Evolutionary conservation across 768 basidiomycete genomes (phyloP).

Genomic region (Psilocybe azurescens): DNA sequence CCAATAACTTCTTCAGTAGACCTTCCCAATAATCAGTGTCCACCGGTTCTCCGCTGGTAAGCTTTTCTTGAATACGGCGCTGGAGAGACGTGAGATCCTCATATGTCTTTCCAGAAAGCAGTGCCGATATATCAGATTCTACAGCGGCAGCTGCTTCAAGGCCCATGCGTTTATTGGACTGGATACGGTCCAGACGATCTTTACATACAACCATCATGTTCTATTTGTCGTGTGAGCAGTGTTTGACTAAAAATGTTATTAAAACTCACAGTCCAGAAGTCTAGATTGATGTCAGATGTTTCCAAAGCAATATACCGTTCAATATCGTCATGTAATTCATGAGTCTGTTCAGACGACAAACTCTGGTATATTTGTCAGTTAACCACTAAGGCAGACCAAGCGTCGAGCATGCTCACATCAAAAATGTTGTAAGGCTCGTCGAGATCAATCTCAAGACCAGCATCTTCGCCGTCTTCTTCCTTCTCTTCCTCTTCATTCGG

Average conservation of each 20-base stretch:
- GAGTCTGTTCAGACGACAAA: constrained; percentile 83
- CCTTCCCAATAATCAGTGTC: constrained; percentile 99
- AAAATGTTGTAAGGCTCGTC: constrained; percentile 99
- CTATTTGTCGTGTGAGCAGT: constrained; percentile 40
- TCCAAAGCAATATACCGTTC: constrained; percentile 90
- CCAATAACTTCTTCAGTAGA: constrained; percentile 87
- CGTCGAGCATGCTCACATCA: constrained; percentile 63
- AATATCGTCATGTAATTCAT: constrained; percentile 95
- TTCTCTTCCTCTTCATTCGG: constrained; percentile 67
- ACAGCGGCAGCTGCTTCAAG: constrained; percentile 79
- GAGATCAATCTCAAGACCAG: constrained; percentile 94
- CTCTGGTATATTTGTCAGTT: constrained; percentile 54
- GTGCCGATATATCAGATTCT: constrained; percentile 79
- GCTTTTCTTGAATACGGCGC: constrained; percentile 84
- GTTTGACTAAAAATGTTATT: not conserved
- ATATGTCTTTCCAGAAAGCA: constrained; percentile 86
- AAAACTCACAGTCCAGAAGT: constrained; percentile 91
- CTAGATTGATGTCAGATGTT: constrained; percentile 81
- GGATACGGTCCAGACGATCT: constrained; percentile 82
- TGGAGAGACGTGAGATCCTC: constrained; percentile 86
- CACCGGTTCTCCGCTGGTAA: constrained; percentile 90
- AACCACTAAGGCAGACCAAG: not conserved
- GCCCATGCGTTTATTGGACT: constrained; percentile 63
- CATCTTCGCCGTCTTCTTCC: constrained; percentile 67
- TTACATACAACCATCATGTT: constrained; percentile 98